Evolutionary conservation across 2,329 filamentous ascomycete genomes (phyloP).

Genomic region (Magnaporthiopsis incrustans): DNA sequence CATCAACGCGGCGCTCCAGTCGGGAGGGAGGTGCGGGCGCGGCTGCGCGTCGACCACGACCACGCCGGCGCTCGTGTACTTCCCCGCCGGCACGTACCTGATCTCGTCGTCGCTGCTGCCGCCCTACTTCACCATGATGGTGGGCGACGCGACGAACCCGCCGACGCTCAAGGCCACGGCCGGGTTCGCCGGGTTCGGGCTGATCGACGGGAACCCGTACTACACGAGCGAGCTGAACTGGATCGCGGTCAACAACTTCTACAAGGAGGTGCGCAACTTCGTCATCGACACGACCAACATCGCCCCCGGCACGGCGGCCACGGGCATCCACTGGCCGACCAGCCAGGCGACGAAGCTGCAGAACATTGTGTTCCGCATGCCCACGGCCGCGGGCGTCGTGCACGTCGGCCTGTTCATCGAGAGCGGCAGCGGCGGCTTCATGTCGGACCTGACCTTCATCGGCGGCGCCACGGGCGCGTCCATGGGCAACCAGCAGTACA

Average conservation of each 20-base stretch:
- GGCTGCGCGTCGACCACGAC: constrained; percentile 32
- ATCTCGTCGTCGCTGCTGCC: constrained; percentile 64
- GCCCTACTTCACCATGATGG: constrained; percentile 72
- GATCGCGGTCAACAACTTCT: constrained; percentile 53
- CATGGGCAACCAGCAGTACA: constrained; percentile 64
- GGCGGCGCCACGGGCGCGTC: constrained; percentile 53
- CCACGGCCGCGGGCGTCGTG: constrained; percentile 36
- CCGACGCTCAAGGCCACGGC: constrained; percentile 35
- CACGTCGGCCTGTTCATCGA: constrained; percentile 53
- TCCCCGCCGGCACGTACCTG: constrained; percentile 52
- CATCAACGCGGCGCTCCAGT: constrained; percentile 35
- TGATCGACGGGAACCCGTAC: constrained; percentile 43
- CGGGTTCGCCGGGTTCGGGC: constrained; percentile 38
- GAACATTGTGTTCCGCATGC: constrained; percentile 50
- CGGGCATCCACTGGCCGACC: constrained; percentile 62
- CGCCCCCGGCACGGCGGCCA: constrained; percentile 34
- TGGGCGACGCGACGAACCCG: constrained; percentile 57
- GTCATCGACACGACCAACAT: constrained; percentile 49
- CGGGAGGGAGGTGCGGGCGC: constrained; percentile 30
- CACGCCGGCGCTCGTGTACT: constrained; percentile 34
- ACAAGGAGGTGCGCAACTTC: constrained; percentile 51
- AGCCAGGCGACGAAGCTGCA: constrained; percentile 55
- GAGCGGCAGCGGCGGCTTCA: constrained; percentile 32
- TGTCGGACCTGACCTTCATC: constrained; percentile 51
- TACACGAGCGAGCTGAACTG: constrained; percentile 34